phyloP scores from a whole-genome alignment of 495 filamentous ascomycete genomes.

The Endocarpon pusillum region DNA sequence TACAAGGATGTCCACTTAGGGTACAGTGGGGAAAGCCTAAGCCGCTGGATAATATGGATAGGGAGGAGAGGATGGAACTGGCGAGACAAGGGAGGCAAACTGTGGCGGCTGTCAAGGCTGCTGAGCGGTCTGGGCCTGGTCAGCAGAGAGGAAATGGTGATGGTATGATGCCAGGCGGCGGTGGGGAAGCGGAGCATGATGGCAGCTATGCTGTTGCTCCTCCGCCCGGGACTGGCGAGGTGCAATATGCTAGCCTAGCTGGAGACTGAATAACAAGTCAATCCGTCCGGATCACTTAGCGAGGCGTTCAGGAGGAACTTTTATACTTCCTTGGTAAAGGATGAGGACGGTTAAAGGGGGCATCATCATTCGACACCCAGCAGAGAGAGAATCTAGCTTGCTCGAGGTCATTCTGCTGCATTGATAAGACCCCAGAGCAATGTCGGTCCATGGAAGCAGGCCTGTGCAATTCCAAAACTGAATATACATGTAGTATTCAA shows the following conservation, averaged over 20 bases:
- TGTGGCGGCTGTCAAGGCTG: conserved; percentile 17
- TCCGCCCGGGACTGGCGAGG: conserved; percentile 67
- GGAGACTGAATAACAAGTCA: conserved; percentile 66
- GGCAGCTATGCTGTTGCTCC: conserved; percentile 45
- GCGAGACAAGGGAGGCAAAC: conserved; percentile 54
- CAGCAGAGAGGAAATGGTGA: conserved; percentile 4
- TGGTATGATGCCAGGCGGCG: conserved; percentile 9
- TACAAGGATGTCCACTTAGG: conserved; percentile 66
- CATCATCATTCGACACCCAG: no score
- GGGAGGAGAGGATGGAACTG: conserved; percentile 58
- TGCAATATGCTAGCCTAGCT: conserved; percentile 70
- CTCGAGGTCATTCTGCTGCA: no score
- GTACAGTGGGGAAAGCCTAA: conserved; percentile 87
- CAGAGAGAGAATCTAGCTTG: no score
- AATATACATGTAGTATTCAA: no score
- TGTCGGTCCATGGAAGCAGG: no score
- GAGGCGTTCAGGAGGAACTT: no score
- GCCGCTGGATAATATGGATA: conserved; percentile 75
- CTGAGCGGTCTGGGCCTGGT: conserved; percentile 6
- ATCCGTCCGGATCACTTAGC: no score
- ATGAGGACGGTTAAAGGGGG: no score
- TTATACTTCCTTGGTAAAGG: no score
- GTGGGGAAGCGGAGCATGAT: conserved; percentile 21
- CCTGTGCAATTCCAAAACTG: no score
- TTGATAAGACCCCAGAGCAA: no score